phyloP scores from a whole-genome alignment of 495 filamentous ascomycete species.

The Thermothielavioides terrestris region DNA sequence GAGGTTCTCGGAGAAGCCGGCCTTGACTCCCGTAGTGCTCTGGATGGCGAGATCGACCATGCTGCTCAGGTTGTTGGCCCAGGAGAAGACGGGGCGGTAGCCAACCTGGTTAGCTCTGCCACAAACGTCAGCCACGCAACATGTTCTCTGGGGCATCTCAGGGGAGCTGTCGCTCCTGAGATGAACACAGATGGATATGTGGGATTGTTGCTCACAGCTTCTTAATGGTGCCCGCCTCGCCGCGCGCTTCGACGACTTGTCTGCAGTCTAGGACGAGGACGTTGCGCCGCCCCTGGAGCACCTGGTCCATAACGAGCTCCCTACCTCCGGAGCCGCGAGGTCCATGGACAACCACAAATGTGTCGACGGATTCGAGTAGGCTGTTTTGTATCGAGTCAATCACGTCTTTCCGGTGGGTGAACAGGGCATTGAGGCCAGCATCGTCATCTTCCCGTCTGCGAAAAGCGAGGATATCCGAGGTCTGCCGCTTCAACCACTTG shows the following conservation, averaged over 20 bases:
- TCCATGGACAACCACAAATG: slow-evolving; percentile 90
- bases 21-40: slow-evolving; percentile 86
- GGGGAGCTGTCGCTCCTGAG: too few species aligned
- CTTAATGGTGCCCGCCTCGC: slow-evolving; percentile 78
- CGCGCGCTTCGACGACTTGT: slow-evolving; percentile 81
- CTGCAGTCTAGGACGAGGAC: slow-evolving; percentile 93
- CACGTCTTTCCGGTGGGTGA: slow-evolving; percentile 74
- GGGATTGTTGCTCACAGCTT: too few species aligned
- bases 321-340: slow-evolving; percentile 86
- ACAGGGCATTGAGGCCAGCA: slow-evolving; percentile 67
- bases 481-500: slow-evolving; percentile 74
- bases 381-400: slow-evolving; percentile 77
- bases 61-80: slow-evolving; percentile 90
- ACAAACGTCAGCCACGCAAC: too few species aligned
- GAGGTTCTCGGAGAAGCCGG: slow-evolving; percentile 89
- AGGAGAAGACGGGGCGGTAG: slow-evolving; percentile 89
- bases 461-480: slow-evolving; percentile 55
- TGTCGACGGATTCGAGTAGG: slow-evolving; percentile 78
- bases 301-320: slow-evolving; percentile 78
- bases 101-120: slow-evolving; percentile 82
- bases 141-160: too few species aligned
- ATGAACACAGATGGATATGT: too few species aligned
- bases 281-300: slow-evolving; percentile 65
- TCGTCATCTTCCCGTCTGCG: slow-evolving; percentile 48
- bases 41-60: slow-evolving; percentile 87